Evolutionary conservation across 208 protist species (phyloP), one percentile per base, ranked within the genome.

Genomic region (Leishmania tropica): DNA sequence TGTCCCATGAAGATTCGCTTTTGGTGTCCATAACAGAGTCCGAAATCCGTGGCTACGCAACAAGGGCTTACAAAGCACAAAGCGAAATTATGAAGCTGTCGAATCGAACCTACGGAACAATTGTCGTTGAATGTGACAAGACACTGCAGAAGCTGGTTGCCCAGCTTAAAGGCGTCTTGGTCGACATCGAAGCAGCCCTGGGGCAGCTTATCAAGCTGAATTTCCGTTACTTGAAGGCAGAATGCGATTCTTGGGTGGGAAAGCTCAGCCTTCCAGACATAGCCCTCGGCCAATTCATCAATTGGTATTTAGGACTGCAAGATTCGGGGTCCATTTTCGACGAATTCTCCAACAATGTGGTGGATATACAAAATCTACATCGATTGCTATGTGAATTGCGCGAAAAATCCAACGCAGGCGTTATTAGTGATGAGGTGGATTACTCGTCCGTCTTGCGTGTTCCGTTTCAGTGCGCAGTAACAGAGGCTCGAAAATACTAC

Each of bases 361-460:
- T 79, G 6, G 88, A 91, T 60, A 67, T 94, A 48, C 88, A 96
- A 53, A 88, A 83, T 56, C 77, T 96, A 24, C 85, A 87, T 60
- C 83, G 78, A 11, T 75, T 94, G 42, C 71, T 80, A 13, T 72
- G 19, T n/a, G 88, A 92, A 64, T 64, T 94, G 24, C 64, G 75
- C 13, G 88, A 93, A 53, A 90, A 89, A 64, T 51, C 37, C 2
- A 67, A 68, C 73, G 19, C 67, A 15, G 21, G 56, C 42, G 64
- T 37, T 56, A 31, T 72, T 28, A 42, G 1, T 37, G 47, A 53
- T 13, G 31, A 19, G 28, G 76, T 48, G 11, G 86, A 92, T 68
- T 79, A 91, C 67, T 81, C 65, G 21, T 78, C 78, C 0, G 72
- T 78, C 0, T 73, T 95, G 56, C 80, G 88, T 3, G 82, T 85